Conservation (phyloP, 2,329 filamentous ascomycete species). For the Alternaria solani region DNA sequence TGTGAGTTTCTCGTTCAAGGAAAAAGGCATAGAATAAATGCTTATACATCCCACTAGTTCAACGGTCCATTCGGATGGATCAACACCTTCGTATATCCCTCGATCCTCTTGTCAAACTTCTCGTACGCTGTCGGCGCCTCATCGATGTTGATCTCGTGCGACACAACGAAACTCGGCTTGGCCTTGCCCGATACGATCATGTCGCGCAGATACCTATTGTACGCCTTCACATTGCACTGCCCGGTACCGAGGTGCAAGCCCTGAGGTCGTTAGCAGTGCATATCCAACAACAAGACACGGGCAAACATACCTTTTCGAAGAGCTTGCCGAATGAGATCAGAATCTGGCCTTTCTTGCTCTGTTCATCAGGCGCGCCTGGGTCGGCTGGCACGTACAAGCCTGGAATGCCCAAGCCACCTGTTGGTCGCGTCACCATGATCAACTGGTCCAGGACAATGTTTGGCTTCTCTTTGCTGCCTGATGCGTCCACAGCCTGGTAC, state of each 20-base stretch:
- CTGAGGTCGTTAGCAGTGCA: slow-evolving; percentile 43
- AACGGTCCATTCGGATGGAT: slow-evolving; percentile 68
- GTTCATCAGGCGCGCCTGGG: slow-evolving; percentile 69
- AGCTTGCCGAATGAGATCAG: slow-evolving; percentile 71
- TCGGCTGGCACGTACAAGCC: slow-evolving; percentile 64
- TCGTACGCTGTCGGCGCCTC: slow-evolving; percentile 68
- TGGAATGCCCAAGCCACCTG: slow-evolving; percentile 68
- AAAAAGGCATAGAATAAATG: slow-evolving; percentile 1
- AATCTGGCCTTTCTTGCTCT: slow-evolving; percentile 69
- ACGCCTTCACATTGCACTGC: slow-evolving; percentile 73
- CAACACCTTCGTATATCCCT: slow-evolving; percentile 73
- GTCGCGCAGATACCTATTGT: slow-evolving; percentile 71
- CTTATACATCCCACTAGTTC: slow-evolving; percentile 25
- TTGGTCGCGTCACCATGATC: slow-evolving; percentile 68
- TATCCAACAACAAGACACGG: not conserved
- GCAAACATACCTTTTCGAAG: slow-evolving; percentile 66
- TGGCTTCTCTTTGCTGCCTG: slow-evolving; percentile 66
- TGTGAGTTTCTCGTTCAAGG: slow-evolving; percentile 5
- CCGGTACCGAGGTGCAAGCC: slow-evolving; percentile 68
- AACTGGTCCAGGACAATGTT: slow-evolving; percentile 71
- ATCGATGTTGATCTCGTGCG: slow-evolving; percentile 69
- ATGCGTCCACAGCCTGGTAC: slow-evolving; percentile 66
- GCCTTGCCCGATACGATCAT: slow-evolving; percentile 70
- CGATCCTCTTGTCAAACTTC: slow-evolving; percentile 71
- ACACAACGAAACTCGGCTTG: slow-evolving; percentile 72